These are phyloP conservation scores for Coemansia sp. DNA, from an alignment of 192 early-diverging fungal species.

Conservation along the genomic window DNA sequence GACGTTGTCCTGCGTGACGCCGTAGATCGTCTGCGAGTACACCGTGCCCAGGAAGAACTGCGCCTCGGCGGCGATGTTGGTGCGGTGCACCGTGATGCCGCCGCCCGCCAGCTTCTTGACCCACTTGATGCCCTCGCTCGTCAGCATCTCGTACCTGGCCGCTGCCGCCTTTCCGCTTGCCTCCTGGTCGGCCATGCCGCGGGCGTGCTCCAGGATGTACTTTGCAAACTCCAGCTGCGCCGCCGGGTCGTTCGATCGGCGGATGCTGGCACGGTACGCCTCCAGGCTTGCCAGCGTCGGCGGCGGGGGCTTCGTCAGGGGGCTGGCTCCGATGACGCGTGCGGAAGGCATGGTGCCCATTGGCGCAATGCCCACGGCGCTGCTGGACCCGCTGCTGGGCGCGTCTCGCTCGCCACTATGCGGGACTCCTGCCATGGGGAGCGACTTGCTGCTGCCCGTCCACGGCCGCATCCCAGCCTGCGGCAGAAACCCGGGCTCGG, in stretches of 20 bases:
- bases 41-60: slow-evolving; percentile 90
- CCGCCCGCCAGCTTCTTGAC: slow-evolving; percentile 80
- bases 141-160: slow-evolving; percentile 71
- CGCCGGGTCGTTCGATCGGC: slow-evolving; percentile 64
- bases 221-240: slow-evolving; percentile 86
- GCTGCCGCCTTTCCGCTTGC: slow-evolving; percentile 65
- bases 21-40: slow-evolving; percentile 83
- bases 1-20: slow-evolving; percentile 77
- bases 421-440: slow-evolving; percentile 20
- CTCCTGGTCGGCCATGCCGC: slow-evolving; percentile 63
- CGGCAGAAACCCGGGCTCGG: slow-evolving; percentile 6
- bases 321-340: slow-evolving; percentile 6
- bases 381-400: slow-evolving; percentile 45
- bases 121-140: slow-evolving; percentile 80
- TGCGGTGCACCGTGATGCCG: slow-evolving; percentile 63
- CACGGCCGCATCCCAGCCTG: slow-evolving; percentile 36
- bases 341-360: slow-evolving; percentile 35
- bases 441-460: slow-evolving; percentile 45
- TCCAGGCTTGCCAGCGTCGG: slow-evolving; percentile 46
- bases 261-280: slow-evolving; percentile 47
- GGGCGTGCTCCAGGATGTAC: slow-evolving; percentile 78
- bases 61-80: slow-evolving; percentile 80
- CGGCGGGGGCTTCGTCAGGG: slow-evolving; percentile 30
- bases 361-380: slow-evolving; percentile 34
- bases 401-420: slow-evolving; percentile 31